Conservation (phyloP, 768 basidiomycete species). For the Psilocybe cubensis region DNA sequence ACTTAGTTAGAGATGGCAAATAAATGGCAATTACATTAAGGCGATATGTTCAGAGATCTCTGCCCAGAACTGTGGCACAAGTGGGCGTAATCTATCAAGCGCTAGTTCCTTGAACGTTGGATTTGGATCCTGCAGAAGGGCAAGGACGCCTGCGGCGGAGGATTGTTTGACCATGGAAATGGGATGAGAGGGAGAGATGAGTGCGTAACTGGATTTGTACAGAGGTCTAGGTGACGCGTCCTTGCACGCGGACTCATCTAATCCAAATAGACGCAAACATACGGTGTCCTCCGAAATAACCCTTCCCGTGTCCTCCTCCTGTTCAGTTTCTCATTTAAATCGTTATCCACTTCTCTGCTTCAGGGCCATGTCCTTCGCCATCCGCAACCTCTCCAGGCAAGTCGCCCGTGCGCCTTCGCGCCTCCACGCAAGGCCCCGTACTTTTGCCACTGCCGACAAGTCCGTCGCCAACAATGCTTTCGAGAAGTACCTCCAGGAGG, state of each 20-base stretch:
- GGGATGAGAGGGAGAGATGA: slow-evolving; percentile 24
- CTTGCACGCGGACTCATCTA: slow-evolving; percentile 34
- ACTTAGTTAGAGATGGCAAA: slow-evolving; percentile 9
- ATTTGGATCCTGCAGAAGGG: slow-evolving; percentile 89
- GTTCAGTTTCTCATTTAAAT: slow-evolving; percentile 3
- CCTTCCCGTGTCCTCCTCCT: slow-evolving; percentile 22
- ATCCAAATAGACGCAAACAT: slow-evolving; percentile 35
- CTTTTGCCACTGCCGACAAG: slow-evolving; percentile 40
- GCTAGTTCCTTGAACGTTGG: slow-evolving; percentile 90
- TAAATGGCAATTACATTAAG: slow-evolving; percentile 67
- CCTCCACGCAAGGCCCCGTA: slow-evolving; percentile 28
- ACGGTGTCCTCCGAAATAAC: slow-evolving; percentile 37
- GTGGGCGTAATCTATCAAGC: slow-evolving; percentile 75
- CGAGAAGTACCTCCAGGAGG: slow-evolving; percentile 50
- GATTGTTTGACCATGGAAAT: slow-evolving; percentile 71
- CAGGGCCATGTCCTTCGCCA: slow-evolving; percentile 51
- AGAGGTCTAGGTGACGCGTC: slow-evolving; percentile 45
- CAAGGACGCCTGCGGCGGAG: slow-evolving; percentile 88
- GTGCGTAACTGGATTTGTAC: slow-evolving; percentile 8
- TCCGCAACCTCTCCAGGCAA: slow-evolving; percentile 51
- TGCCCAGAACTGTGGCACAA: slow-evolving; percentile 97
- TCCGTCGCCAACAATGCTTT: slow-evolving; percentile 25
- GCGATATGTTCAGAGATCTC: slow-evolving; percentile 96
- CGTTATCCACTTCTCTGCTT: slow-evolving; percentile 13
- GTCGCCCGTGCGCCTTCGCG: slow-evolving; percentile 47